Evolutionary conservation across 2,329 filamentous ascomycete species (phyloP).

Genomic region (Aotearoamyces nothofagi): DNA sequence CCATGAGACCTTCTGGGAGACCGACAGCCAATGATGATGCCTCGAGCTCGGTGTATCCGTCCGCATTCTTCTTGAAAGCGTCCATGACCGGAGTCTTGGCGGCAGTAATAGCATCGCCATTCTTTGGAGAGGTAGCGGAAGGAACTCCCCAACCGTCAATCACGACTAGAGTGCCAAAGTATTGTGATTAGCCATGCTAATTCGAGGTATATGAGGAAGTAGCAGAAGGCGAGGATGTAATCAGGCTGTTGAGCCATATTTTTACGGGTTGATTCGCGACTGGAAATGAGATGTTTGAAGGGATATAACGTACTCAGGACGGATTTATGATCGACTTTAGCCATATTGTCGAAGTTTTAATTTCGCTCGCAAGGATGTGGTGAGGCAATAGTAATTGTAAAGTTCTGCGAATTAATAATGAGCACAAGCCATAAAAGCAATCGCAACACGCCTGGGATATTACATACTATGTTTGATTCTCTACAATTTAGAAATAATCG

Average conservation of each 20-base stretch:
- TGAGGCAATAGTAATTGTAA: too few species aligned
- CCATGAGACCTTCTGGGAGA: constrained; percentile 93
- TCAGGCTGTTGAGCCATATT: constrained; percentile 11
- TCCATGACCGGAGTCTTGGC: constrained; percentile 95
- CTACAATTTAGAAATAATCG: too few species aligned
- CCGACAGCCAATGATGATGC: constrained; percentile 93
- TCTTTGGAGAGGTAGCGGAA: constrained; percentile 60
- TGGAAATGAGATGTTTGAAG: constrained; percentile 1
- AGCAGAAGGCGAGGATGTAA: constrained; percentile 30
- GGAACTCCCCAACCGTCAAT: constrained; percentile 98
- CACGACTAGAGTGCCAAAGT: constrained; percentile 55
- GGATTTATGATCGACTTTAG: constrained; percentile 52
- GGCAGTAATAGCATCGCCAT: constrained; percentile 90
- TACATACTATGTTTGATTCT: too few species aligned
- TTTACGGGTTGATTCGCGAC: background rate
- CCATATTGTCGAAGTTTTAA: constrained; percentile 32
- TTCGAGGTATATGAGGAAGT: constrained; percentile 39
- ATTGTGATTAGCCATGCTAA: constrained; percentile 43
- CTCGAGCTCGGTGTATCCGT: constrained; percentile 85
- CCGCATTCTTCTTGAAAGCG: constrained; percentile 63
- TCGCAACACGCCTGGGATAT: too few species aligned
- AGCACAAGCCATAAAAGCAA: too few species aligned
- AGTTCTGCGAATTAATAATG: too few species aligned
- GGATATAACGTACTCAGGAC: constrained; percentile 40
- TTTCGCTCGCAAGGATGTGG: too few species aligned